Percentiles rank a stretch among this genome's conserved stretches.
These are phyloP conservation scores for Echinosophora koreensis DNA, from an alignment of 306 rosid species.

Conservation along the genomic window DNA sequence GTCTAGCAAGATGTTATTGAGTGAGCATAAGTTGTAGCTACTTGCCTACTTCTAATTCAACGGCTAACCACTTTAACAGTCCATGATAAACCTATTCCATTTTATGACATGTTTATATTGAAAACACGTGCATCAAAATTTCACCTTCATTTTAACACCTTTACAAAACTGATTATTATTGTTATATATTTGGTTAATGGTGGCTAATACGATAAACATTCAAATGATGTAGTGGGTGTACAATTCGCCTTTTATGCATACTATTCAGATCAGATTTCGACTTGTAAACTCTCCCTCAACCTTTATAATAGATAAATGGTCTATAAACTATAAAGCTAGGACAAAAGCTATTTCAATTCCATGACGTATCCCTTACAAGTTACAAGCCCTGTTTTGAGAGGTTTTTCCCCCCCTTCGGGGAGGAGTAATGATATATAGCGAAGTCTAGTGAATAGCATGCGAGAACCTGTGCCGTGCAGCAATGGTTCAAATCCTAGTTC, in stretches of 20 bases:
- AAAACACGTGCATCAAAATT: not conserved
- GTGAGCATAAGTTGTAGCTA: not conserved
- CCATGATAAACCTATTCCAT: not conserved
- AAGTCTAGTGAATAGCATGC: slow-evolving; percentile 55
- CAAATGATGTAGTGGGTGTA: not conserved
- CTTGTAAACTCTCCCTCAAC: not conserved
- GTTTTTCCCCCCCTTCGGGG: not conserved
- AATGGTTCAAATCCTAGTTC: slow-evolving; percentile 56
- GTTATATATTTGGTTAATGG: no score
- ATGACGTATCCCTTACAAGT: slow-evolving; percentile 40
- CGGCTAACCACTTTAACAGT: not conserved
- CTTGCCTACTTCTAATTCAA: slow-evolving; percentile 36
- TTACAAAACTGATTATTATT: no score
- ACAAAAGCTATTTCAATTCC: slow-evolving; percentile 24
- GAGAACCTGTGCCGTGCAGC: slow-evolving; percentile 47
- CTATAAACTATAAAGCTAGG: slow-evolving; percentile 11
- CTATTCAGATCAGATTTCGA: not conserved
- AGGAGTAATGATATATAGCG: slow-evolving; percentile 45
- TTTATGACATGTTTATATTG: no score
- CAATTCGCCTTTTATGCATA: not conserved
- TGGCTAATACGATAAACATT: not conserved
- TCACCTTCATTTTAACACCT: not conserved
- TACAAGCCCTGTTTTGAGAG: slow-evolving; percentile 36
- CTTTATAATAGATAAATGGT: slow-evolving; percentile 1
- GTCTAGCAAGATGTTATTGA: not conserved